Base-by-base conservation (phyloP, 352 stramenopile genomes). In the Pilasporangium apinafurcum region DNA sequence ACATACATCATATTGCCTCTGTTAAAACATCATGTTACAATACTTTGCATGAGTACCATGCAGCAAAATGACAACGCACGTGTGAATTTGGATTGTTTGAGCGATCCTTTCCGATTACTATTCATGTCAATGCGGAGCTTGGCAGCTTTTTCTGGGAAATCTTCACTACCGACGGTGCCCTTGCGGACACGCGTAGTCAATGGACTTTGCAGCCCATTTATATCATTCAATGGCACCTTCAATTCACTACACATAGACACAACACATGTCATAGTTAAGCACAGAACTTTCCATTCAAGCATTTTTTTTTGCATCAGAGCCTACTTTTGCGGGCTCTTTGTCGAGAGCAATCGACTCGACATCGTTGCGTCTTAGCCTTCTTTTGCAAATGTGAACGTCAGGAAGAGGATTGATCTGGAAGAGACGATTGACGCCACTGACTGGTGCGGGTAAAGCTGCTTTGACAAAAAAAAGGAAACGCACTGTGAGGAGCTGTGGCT, bases 61-160 rank as follows among this genome's bases (percentile, higher is more conserved):
- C n/a, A 20, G n/a, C 32, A 38, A 5, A 30, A 16, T 7, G 18
- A 48, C 9, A 18, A 74, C 73, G 49, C 63, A 85, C 71, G 59
- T 29, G 57, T 80, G 27, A 85, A 60, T 50, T 65, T 65, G 16
- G 76, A 30, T 18, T 63, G 51, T 42, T 77, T 72, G 24, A 80
- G 65, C 17, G 49, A 64, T 28, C 56, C 35, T 50, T 83, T 83
- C 41, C 77, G 63, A 34, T 62, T 57, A n/a, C 52, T 57, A 42
- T 74, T 64, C 48, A 83, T 64, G 39, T 76, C 60, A 30, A 90
- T 87, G 44, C 63, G 70, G 32, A 90, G 59, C 31, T 87, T 86
- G 38, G 70, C 75, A 6, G 65, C 64, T 36, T 81, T 83, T 33
- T 84, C 76, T 24, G 74, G 63, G 30, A 66, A 60, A 20, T 83